Percentiles rank a stretch among this genome's conserved stretches.
These are phyloP conservation scores for Neurospora discreta DNA, from an alignment of 495 filamentous ascomycete genomes.

Conservation along the genomic window DNA sequence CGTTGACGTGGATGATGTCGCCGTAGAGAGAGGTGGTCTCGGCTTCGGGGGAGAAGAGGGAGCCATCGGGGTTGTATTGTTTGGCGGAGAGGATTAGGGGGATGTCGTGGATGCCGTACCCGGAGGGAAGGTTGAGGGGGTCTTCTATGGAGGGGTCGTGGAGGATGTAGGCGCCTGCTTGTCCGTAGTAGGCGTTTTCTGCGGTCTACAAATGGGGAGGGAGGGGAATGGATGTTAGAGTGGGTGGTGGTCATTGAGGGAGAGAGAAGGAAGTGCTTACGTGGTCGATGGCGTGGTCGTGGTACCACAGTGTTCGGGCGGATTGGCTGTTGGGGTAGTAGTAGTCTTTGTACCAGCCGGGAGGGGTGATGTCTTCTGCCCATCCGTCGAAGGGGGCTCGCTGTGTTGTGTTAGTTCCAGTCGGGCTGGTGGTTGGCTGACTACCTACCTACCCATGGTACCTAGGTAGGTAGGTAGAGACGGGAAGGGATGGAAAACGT, in stretches of 20 bases:
- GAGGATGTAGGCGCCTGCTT: conserved; percentile 35
- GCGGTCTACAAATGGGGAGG: too few species aligned
- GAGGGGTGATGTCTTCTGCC: conserved; percentile 40
- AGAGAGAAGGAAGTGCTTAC: conserved; percentile 5
- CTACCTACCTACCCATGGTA: too few species aligned
- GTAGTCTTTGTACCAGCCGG: conserved; percentile 48
- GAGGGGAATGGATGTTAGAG: too few species aligned
- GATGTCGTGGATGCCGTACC: conserved; percentile 39
- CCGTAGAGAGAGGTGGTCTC: conserved; percentile 39
- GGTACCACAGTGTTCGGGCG: conserved; percentile 46
- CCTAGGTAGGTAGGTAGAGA: too few species aligned
- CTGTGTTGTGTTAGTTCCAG: neutral
- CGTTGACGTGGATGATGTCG: conserved; percentile 47
- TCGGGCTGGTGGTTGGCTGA: too few species aligned
- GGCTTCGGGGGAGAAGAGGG: conserved; percentile 24
- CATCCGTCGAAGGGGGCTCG: conserved; percentile 37
- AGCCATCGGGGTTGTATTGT: conserved; percentile 36
- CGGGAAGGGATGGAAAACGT: neutral
- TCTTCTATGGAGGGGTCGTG: conserved; percentile 33
- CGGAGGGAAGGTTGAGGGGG: conserved; percentile 32
- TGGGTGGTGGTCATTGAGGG: too few species aligned
- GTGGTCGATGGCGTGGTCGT: conserved; percentile 37
- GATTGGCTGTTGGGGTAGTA: conserved; percentile 45
- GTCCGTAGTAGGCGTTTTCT: conserved; percentile 43
- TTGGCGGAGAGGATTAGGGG: conserved; percentile 40